Evolutionary conservation across 2,329 filamentous ascomycete genomes (phyloP).

Genomic region (Ophiostoma ips): DNA sequence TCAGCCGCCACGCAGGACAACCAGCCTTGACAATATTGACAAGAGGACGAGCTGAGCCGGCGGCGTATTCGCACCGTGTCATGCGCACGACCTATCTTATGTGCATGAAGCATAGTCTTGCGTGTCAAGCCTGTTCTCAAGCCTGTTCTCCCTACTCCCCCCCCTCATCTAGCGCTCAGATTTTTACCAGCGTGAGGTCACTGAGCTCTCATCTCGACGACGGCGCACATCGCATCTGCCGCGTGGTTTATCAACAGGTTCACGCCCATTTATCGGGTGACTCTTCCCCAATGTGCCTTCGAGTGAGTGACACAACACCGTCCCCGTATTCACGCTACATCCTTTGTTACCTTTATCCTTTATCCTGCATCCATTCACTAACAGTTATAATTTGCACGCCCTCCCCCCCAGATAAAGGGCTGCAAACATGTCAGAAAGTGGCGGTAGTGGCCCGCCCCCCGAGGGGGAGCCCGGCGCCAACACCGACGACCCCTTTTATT

Average conservation of each 20-base stretch:
- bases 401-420: not conserved
- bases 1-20: too few species aligned
- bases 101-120: too few species aligned
- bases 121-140: too few species aligned
- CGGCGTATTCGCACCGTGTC: too few species aligned
- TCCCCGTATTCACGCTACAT: not conserved
- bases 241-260: not conserved
- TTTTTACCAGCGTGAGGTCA: not conserved
- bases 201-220: not conserved
- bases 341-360: not conserved
- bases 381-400: not conserved
- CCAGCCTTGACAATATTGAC: too few species aligned
- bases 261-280: not conserved
- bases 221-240: not conserved
- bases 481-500: conserved; percentile 53
- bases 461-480: not conserved
- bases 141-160: too few species aligned
- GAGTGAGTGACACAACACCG: not conserved
- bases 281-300: not conserved
- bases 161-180: not conserved
- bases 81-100: too few species aligned
- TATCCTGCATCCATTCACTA: not conserved
- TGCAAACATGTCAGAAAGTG: conserved; percentile 5
- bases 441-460: not conserved
- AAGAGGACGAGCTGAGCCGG: too few species aligned